Evolutionary conservation across 176 grass and related monocot species (phyloP).

Genomic region (Olyra latifolia): DNA sequence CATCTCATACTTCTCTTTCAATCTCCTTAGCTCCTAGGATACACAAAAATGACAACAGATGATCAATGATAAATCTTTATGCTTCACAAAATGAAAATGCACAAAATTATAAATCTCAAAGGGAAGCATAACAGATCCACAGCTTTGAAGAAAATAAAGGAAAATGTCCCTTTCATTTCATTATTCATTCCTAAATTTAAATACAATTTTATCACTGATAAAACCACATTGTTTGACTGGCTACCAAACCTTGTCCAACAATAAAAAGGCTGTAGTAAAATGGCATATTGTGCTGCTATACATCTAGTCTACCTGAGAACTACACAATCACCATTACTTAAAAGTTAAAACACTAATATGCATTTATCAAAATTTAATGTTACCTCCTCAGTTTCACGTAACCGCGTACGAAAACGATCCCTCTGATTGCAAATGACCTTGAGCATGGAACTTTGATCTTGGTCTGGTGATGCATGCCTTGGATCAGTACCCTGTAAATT

Average conservation of each 20-base stretch:
- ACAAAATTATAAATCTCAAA: not conserved
- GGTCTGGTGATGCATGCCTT: slow-evolving; percentile 68
- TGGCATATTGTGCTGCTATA: not conserved
- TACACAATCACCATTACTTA: not conserved
- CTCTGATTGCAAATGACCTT: slow-evolving; percentile 99
- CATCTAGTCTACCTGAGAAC: slow-evolving; percentile 5
- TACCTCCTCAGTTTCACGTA: slow-evolving; percentile 97
- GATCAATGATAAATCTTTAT: slow-evolving; percentile 13
- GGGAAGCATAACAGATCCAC: slow-evolving; percentile 25
- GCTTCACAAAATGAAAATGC: not conserved
- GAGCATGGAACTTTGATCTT: slow-evolving; percentile 99
- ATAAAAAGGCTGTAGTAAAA: not conserved
- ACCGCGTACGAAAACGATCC: slow-evolving; percentile 84
- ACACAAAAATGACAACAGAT: slow-evolving; percentile 19
- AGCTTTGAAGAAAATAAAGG: slow-evolving; percentile 11
- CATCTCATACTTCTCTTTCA: slow-evolving; percentile 93
- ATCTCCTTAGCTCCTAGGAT: slow-evolving; percentile 82
- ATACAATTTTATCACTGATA: not conserved
- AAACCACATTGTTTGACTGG: slow-evolving; percentile 6
- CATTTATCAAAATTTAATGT: slow-evolving; percentile 13
- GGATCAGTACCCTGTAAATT: slow-evolving; percentile 79
- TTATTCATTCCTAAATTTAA: slow-evolving; percentile 5
- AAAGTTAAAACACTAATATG: slow-evolving; percentile 19
- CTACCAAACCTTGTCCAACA: not conserved
- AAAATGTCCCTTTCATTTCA: not conserved